Evolutionary conservation across 2,329 filamentous ascomycete species (phyloP), one percentile per base, ranked within the genome.

Genomic region (Fusarium zealandicum): DNA sequence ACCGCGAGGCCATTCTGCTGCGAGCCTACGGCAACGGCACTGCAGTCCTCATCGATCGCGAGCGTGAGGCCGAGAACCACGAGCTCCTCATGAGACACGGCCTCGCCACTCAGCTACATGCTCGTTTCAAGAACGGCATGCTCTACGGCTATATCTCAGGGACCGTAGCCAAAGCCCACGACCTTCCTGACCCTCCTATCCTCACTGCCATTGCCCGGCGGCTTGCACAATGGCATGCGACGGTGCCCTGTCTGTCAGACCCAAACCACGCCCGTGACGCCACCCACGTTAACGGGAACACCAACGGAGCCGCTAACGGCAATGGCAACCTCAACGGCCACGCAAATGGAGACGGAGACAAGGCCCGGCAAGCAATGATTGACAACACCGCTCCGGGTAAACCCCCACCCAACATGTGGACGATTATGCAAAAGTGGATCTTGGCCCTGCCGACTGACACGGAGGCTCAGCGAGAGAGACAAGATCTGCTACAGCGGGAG

Each of bases 381-480:
- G 75, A 79, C 58, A 74, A 75, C 55, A 78, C 83, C 37, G 85
- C 85, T 17, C 85, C 85, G 38, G 85, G 85, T 56, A 91, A 88
- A 69, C 87, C 87, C 5, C 80, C 85, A n/a, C 90, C 92, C 14
- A 97, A 96, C 72, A 78, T 96, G 50, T 99, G 95, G 95, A 92
- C 90, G 6, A 92, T 96, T 28, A 90, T 97, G 83, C 92, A 96
- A 73, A 96, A 93, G 76, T 99, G 95, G 95, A 92, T 97, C 51
- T 78, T 88, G 64, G 93, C 91, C 32, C 80, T 99, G 59, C 93
- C 95, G 11, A 85, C 81, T 45, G 80, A 81, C 50, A 95, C 89
- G 5, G 84, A 88, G 28, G 80, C 83, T 49, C 85, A 96, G 72
- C 82, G 82, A 55, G 75, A 82, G 63, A 85, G 90, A 61, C 87